phyloP scores from a whole-genome alignment of 225 moss, liverwort and hornwort genomes.

The Bryum argenteum region DNA sequence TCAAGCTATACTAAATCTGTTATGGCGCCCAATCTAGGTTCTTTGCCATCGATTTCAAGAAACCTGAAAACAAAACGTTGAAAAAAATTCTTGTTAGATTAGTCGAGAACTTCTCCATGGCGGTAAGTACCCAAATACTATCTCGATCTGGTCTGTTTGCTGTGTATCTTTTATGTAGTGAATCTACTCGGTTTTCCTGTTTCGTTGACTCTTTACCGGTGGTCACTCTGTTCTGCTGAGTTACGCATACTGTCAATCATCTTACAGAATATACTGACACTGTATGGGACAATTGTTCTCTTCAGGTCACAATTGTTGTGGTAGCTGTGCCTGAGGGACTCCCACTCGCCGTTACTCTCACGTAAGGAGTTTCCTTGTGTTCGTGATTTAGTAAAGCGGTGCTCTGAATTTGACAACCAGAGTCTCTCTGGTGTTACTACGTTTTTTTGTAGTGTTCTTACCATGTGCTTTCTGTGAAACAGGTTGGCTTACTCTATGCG shows the following conservation, averaged over 20 bases:
- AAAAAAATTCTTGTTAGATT: slow-evolving; percentile 38
- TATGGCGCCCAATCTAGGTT: slow-evolving; percentile 44
- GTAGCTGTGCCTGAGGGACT: slow-evolving; percentile 99
- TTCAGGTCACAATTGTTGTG: slow-evolving; percentile 76
- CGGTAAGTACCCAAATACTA: slow-evolving; percentile 49
- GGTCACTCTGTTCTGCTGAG: not conserved
- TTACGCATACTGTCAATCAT: not conserved
- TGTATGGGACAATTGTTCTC: not conserved
- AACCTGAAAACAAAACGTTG: slow-evolving; percentile 21
- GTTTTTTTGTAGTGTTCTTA: not conserved
- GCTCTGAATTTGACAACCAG: not conserved
- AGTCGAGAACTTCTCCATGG: slow-evolving; percentile 70
- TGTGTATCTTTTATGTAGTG: not conserved
- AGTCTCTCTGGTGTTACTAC: not conserved
- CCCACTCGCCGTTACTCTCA: slow-evolving; percentile 94
- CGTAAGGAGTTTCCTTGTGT: slow-evolving; percentile 43
- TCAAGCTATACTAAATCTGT: not conserved
- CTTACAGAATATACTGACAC: not conserved
- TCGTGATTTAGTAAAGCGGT: not conserved
- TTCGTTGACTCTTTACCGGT: not conserved
- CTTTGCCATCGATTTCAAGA: slow-evolving; percentile 56
- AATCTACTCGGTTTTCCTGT: not conserved
- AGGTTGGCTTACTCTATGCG: slow-evolving; percentile 99
- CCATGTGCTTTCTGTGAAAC: slow-evolving; percentile 14
- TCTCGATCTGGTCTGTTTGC: not conserved